Evolutionary conservation across 1,139 yeast species (phyloP), one percentile per base, ranked within the genome.

Genomic region (Geotrichum bryndzae): DNA sequence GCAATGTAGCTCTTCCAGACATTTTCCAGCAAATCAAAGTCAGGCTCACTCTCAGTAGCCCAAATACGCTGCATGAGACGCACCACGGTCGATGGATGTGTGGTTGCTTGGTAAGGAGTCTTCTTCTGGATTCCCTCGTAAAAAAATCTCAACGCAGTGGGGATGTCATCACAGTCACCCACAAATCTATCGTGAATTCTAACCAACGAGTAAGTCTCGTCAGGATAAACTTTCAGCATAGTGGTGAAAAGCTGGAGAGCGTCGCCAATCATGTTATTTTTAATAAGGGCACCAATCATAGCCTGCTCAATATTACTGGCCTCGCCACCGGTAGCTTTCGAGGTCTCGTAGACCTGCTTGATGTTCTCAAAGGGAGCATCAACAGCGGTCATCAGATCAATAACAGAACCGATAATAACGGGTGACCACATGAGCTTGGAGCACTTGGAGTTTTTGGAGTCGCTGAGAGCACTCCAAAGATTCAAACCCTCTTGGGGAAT

Each of bases 151-250:
- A 82, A 84, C 4, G 96, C 90, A 57, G 90, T 84, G 45, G 79
- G 80, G 59, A 87, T 79, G 68, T 90, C 95, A 68, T 85, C 84
- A 73, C 92, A 87, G 66, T 84, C 85, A 57, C 96, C 96, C 70
- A 91, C 86, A 70, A 91, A 90, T 1, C 88, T 82, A 66, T 87
- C 80, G 74, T 88, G 96, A 58, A 88, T 85, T 73, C 87, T 88
- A 56, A 82, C 79, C 70, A 84, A 73, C 61, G 83, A 80, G 62
- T 84, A 79, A 57, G 73, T 71, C 68, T 74, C 70, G 70, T 65
- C 62, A 53, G 69, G 68, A 56, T 66, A 74, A 58, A 66, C 73
- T 66, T 66, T 72, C 68, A 68, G 73, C 71, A 83, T 71, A 60
- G 79, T 79, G 62, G 78, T 77, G 69, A 82, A 84, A 51, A 82